phyloP scores from a whole-genome alignment of 495 filamentous ascomycete species.

The Penicillium silybi region DNA sequence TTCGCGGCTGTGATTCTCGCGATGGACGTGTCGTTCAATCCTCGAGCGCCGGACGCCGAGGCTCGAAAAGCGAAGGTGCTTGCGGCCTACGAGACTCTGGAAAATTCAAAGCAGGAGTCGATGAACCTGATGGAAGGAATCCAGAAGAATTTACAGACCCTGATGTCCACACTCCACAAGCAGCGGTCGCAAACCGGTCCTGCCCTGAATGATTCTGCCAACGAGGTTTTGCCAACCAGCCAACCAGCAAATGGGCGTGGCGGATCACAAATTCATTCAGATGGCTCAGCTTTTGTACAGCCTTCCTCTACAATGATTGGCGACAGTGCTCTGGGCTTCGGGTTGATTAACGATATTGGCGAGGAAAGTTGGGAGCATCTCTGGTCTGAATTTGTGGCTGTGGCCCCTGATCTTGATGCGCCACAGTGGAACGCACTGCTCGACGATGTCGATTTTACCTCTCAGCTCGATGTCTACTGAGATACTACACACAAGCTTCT shows the following conservation, averaged over 20 bases:
- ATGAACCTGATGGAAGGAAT: slow-evolving; percentile 17
- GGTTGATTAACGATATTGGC: slow-evolving; percentile 9
- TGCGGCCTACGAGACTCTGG: slow-evolving; percentile 20
- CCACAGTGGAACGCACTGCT: slow-evolving; percentile 26
- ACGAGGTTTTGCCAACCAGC: neutral
- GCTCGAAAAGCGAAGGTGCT: slow-evolving; percentile 21
- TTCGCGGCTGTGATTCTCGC: slow-evolving; percentile 28
- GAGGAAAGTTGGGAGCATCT: slow-evolving; percentile 23
- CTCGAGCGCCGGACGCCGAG: slow-evolving; percentile 18
- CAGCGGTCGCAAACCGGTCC: neutral
- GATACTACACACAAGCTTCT: neutral
- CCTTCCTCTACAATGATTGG: neutral
- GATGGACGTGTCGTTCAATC: slow-evolving; percentile 27
- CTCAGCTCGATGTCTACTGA: slow-evolving; percentile 7
- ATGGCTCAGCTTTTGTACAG: neutral
- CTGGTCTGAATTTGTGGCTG: slow-evolving; percentile 24
- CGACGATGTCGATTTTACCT: slow-evolving; percentile 19
- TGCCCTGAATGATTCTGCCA: neutral
- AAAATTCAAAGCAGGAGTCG: slow-evolving; percentile 22
- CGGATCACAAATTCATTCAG: neutral
- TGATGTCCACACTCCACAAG: slow-evolving; percentile 24
- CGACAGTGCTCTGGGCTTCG: neutral
- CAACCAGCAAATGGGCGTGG: neutral
- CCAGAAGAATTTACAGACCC: slow-evolving; percentile 26
- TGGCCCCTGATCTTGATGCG: slow-evolving; percentile 22